Base-by-base conservation (phyloP, 805 yeast genomes). In the Hyphopichia homilentoma region DNA sequence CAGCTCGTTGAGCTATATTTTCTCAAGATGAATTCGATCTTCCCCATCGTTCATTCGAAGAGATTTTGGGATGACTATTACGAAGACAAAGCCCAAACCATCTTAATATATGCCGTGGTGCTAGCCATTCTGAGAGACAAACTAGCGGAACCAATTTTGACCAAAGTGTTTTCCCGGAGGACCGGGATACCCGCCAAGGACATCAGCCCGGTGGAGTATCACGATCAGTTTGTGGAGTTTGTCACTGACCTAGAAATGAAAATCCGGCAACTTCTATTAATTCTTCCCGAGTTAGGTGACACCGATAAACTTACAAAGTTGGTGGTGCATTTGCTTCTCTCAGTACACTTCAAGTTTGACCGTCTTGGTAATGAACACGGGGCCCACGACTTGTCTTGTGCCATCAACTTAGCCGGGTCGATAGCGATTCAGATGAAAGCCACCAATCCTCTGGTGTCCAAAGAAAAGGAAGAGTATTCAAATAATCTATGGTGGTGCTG, bases 401-500 rank as follows among this genome's bases (percentile, higher is more conserved):
- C 64, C 3, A 44, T 58, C 25, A 55, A 52, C 36, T 36, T 55
- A 27, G 54, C 52, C 4, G 40, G 42, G 7, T 43, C 55, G 6
- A 26, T 52, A 23, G 60, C 51, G 1, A 48, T 57, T 21, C 61
- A 57, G 31, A 50, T 50, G 53, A 53, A 52, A 33, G 35, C 48
- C 1, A 36, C 33, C 24, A 29, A 29, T 18, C 30, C 15, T 25
- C 37, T 33, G 20, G 29, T 24, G 4, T 16, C 36, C 31, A 21
- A 34, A 14, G 41, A 41, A 21, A 29, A 32, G 25, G 36, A 34
- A 4, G 37, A 34, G 4, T 54, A 56, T 28, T 39, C 51, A 12
- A 43, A 52, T 11, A 44, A 52, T 25, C 36, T 61, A 13, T 61
- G 65, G 62, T 61, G 66, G 66, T 41, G 50, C 27, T 46, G 60